Evolutionary conservation across 345 rosid genomes (phyloP).

Genomic region (Eucalyptus cloeziana): DNA sequence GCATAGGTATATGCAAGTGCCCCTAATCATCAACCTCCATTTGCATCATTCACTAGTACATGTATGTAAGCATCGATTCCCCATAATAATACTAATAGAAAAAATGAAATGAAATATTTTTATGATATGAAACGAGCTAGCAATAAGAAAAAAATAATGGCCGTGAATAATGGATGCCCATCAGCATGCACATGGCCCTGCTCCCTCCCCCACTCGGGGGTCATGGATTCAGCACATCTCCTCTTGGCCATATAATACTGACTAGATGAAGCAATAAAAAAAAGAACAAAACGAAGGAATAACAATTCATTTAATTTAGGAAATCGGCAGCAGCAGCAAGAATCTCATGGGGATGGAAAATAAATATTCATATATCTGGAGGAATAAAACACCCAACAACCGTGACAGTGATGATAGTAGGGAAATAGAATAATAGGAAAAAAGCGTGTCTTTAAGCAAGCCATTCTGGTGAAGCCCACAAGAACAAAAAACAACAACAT

Average conservation of each 20-base stretch:
- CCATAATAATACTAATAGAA: background rate
- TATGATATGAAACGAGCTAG: background rate
- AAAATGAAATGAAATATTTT: background rate
- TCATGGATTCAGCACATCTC: background rate
- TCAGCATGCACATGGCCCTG: constrained; percentile 52
- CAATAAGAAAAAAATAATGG: background rate
- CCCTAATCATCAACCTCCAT: background rate
- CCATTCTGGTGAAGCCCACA: background rate
- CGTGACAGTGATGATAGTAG: constrained; percentile 3
- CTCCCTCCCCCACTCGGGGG: constrained; percentile 16
- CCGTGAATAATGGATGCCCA: constrained; percentile 7
- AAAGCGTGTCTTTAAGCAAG: background rate
- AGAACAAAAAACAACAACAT: background rate
- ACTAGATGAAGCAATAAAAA: background rate
- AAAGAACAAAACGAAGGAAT: background rate
- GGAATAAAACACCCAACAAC: constrained; percentile 25
- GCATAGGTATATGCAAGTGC: background rate
- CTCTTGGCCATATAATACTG: background rate
- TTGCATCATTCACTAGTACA: background rate
- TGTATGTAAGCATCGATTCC: background rate
- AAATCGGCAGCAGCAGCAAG: constrained; percentile 2
- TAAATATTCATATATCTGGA: background rate
- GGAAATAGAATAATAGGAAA: constrained; percentile 2
- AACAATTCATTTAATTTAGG: background rate
- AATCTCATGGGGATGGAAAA: constrained; percentile 6